Evolutionary conservation across 148 eudicot species (phyloP), one percentile per base, ranked within the genome.

Genomic region (Cornus controversa): DNA sequence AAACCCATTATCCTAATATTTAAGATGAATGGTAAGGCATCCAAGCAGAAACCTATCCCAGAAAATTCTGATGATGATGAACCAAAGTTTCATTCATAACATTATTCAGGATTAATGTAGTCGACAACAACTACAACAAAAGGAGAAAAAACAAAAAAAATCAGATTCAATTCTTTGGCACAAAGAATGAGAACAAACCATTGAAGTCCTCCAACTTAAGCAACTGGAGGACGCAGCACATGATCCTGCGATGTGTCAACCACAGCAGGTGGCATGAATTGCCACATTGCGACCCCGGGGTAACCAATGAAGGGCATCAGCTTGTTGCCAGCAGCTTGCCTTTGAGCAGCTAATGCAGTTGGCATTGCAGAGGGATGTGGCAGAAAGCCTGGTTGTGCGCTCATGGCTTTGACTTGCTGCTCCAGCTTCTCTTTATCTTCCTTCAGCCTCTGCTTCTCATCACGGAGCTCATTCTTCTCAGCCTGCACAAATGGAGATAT

Each of bases 381-480:
- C 68, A 77, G 47, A 40, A 77, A 77, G 18, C 73, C 58, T 34
- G 85, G 78, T 42, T 75, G 82, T n/a, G 71, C 57, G 71, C 57
- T 70, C 26, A 73, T 72, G 75, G 72, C 54, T 73, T 86, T 83
- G 58, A 86, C 36, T 73, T 78, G 84, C 74, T 72, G 86, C 78
- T 85, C 86, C 40, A 80, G 73, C 78, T 80, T 89, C 76, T 82
- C 85, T 64, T 89, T 85, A 66, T 85, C 86, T 7, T 75, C 81
- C 80, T 84, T 86, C 24, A 89, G 75, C 85, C 82, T 78, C 75
- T 82, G 85, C 80, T 89, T 89, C 68, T 89, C 92, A 71, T 85
- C 87, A n/a, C 85, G 86, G 14, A 89, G 92, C 78, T 89, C 90
- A 27, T 80, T 86, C 75, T 87, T 89, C 78, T 89, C 92, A 45